Evolutionary conservation across 352 stramenopile species (phyloP).

Genomic region (Globisporangium polare): DNA sequence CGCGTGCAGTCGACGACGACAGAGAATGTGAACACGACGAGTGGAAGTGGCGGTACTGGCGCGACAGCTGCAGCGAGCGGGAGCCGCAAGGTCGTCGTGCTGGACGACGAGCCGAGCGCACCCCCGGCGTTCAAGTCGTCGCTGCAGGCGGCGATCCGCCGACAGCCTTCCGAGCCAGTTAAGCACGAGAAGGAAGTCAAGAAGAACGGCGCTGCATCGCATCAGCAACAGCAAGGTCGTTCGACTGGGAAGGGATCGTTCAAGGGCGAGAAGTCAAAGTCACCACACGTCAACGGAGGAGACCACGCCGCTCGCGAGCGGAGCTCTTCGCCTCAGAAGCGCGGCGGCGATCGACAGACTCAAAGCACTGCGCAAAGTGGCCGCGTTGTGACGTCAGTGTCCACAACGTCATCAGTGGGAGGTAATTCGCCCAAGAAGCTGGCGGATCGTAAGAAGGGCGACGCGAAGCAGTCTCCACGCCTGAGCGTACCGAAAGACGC

Average conservation of each 20-base stretch:
- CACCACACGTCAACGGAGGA: background rate
- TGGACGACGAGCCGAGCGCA: slow-evolving; percentile 8
- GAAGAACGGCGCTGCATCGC: slow-evolving; percentile 8
- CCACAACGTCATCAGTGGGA: background rate
- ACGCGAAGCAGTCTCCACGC: background rate
- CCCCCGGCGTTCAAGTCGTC: slow-evolving; percentile 53
- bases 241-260: background rate
- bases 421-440: slow-evolving; percentile 10
- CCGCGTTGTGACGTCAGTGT: slow-evolving; percentile 23
- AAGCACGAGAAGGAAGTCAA: slow-evolving; percentile 10
- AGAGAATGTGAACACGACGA: slow-evolving; percentile 1
- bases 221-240: background rate
- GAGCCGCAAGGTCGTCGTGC: slow-evolving; percentile 12
- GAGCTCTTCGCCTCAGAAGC: slow-evolving; percentile 17
- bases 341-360: slow-evolving; percentile 10
- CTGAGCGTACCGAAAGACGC: background rate
- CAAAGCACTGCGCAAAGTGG: slow-evolving; percentile 13
- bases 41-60: background rate
- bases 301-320: background rate
- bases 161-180: slow-evolving; percentile 1
- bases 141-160: slow-evolving; percentile 30
- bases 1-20: slow-evolving; percentile 7
- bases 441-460: slow-evolving; percentile 13
- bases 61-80: background rate
- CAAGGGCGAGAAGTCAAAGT: slow-evolving; percentile 9